Evolutionary conservation across 208 protist species (phyloP).

Genomic region (Leishmania lainsoni): DNA sequence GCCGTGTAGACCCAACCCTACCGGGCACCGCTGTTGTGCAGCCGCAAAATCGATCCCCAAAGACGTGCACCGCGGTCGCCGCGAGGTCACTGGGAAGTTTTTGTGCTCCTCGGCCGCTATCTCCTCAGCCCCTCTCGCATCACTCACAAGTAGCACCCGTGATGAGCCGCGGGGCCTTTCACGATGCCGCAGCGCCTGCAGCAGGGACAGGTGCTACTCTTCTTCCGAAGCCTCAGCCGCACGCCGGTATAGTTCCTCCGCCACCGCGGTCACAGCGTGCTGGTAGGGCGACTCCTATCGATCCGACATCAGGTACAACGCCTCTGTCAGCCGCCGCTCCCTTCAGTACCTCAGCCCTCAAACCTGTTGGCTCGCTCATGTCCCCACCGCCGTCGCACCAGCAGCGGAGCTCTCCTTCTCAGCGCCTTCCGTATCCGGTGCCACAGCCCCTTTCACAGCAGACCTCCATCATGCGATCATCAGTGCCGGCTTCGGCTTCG

Average conservation of each 20-base stretch:
- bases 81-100: background rate
- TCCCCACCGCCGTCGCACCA: background rate
- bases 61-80: background rate
- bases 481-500: background rate
- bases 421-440: background rate
- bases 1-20: slow-evolving; percentile 1
- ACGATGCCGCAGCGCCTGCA: background rate
- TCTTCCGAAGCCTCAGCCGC: background rate
- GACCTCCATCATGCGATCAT: background rate
- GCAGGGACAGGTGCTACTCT: background rate
- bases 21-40: background rate
- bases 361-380: background rate
- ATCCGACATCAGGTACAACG: background rate
- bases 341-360: background rate
- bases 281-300: background rate
- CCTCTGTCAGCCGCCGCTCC: background rate
- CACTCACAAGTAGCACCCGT: background rate
- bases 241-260: background rate
- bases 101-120: background rate
- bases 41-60: background rate
- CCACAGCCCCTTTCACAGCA: slow-evolving; percentile 12
- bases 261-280: background rate
- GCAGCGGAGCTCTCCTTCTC: background rate
- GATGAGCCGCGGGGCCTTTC: background rate
- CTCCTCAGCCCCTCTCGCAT: background rate